A percentile compares a stretch with the other conserved stretches of the same genome.
These are phyloP conservation scores for Gossypium bickii DNA, from an alignment of 345 rosid genomes.

Conservation along the genomic window DNA sequence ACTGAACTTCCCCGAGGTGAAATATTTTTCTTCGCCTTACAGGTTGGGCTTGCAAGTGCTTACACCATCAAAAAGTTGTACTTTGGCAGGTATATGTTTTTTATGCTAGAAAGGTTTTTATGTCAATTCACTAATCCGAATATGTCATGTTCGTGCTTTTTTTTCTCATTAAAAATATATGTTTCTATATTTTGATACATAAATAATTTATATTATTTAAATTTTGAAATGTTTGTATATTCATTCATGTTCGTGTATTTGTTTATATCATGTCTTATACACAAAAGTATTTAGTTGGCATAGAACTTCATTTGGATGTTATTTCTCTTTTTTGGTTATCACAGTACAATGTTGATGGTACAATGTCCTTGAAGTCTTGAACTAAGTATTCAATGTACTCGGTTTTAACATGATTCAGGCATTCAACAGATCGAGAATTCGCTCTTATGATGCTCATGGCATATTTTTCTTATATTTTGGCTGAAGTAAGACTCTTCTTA, in stretches of 20 bases:
- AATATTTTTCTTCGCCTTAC: slow-evolving; percentile 29
- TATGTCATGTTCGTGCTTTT: background rate
- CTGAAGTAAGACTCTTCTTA: slow-evolving; percentile 51
- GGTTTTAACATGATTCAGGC: slow-evolving; percentile 45
- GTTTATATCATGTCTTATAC: background rate
- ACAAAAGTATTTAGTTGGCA: background rate
- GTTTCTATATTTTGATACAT: background rate
- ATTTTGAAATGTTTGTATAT: background rate
- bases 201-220: background rate
- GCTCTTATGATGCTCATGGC: slow-evolving; percentile 92
- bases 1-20: background rate
- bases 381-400: background rate
- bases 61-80: slow-evolving; percentile 82
- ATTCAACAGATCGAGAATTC: slow-evolving; percentile 85
- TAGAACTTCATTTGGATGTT: no score
- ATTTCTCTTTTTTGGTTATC: background rate
- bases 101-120: background rate
- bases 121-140: background rate
- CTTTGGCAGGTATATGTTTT: slow-evolving; percentile 79
- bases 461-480: slow-evolving; percentile 81
- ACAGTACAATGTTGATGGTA: background rate
- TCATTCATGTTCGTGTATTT: background rate
- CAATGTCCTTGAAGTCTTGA: background rate
- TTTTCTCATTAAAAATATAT: no score
- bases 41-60: slow-evolving; percentile 91